A percentile compares a stretch with the other conserved stretches of the same genome.
Conservation (phyloP, 805 yeast species). For the Candida pini region DNA sequence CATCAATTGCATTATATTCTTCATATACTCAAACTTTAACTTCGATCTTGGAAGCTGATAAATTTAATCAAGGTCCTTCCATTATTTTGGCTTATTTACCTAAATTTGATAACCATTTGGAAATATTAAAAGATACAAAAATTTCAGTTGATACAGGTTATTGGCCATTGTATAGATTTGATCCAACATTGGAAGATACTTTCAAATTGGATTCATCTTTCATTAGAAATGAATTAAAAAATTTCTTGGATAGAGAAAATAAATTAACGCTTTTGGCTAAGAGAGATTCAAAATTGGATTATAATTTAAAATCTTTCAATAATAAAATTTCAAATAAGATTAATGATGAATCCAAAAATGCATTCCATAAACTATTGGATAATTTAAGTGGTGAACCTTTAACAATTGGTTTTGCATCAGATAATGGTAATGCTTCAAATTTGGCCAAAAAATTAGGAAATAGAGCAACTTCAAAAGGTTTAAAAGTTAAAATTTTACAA, state of each 20-base stretch:
- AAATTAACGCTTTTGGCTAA: slow-evolving; percentile 70
- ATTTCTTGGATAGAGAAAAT: slow-evolving; percentile 86
- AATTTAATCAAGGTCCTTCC: slow-evolving; percentile 77
- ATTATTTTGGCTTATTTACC: slow-evolving; percentile 89
- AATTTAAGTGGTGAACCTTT: slow-evolving; percentile 91
- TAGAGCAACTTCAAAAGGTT: slow-evolving; percentile 76
- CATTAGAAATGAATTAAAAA: slow-evolving; percentile 67
- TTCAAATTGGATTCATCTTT: slow-evolving; percentile 84
- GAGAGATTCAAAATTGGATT: slow-evolving; percentile 68
- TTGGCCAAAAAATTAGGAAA: slow-evolving; percentile 74
- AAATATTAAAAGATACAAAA: slow-evolving; percentile 80
- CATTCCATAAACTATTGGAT: slow-evolving; percentile 70
- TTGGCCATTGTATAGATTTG: slow-evolving; percentile 91
- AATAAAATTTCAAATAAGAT: slow-evolving; percentile 51
- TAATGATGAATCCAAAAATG: slow-evolving; percentile 59
- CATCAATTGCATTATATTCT: slow-evolving; percentile 89
- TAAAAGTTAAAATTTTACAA: slow-evolving; percentile 57
- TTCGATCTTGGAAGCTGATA: slow-evolving; percentile 85
- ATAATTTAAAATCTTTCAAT: slow-evolving; percentile 66
- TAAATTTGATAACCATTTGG: slow-evolving; percentile 64
- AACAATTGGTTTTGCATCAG: slow-evolving; percentile 82
- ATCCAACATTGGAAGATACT: slow-evolving; percentile 55
- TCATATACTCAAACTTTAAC: slow-evolving; percentile 91
- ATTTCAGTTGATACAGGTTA: slow-evolving; percentile 88
- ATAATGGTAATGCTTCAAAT: slow-evolving; percentile 82